A percentile compares a stretch with the other conserved stretches of the same genome.
Evolutionary conservation across 371 early-diverging fungal species (phyloP).

Genomic region (Mortierella sp.): DNA sequence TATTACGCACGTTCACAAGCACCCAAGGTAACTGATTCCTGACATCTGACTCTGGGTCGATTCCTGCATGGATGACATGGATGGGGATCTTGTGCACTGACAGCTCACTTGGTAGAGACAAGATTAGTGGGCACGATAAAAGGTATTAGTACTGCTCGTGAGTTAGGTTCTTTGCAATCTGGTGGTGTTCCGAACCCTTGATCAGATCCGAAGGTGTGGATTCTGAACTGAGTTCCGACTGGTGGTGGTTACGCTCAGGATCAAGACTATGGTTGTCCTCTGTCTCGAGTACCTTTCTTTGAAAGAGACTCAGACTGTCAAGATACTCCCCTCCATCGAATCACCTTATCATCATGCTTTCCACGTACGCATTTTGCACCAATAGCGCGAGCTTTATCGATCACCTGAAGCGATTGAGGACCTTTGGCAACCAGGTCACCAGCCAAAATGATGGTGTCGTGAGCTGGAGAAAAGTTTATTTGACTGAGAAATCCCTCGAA

Average conservation of each 20-base stretch:
- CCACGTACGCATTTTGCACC: conserved; percentile 76
- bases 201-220: conserved; percentile 29
- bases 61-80: conserved; percentile 76
- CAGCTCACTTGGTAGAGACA: conserved; percentile 63
- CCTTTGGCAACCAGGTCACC: conserved; percentile 83
- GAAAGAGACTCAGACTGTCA: conserved; percentile 35
- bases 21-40: conserved; percentile 64
- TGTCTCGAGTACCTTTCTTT: background rate
- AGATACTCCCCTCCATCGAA: conserved; percentile 72
- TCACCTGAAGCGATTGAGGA: conserved; percentile 73
- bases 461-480: conserved; percentile 57
- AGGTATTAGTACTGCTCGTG: conserved; percentile 70
- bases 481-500: conserved; percentile 63
- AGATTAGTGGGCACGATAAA: conserved; percentile 68
- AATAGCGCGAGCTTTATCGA: conserved; percentile 64
- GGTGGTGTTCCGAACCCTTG: conserved; percentile 30
- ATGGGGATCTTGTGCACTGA: conserved; percentile 55
- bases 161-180: conserved; percentile 62
- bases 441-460: conserved; percentile 73
- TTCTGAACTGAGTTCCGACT: background rate
- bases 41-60: conserved; percentile 66
- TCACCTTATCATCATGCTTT: conserved; percentile 82
- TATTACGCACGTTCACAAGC: conserved; percentile 66
- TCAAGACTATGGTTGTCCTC: conserved; percentile 1
- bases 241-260: background rate